Percentiles rank a stretch among this genome's conserved stretches.
phyloP scores from a whole-genome alignment of 768 basidiomycete species.

The Hortiboletus flavorubellus region DNA sequence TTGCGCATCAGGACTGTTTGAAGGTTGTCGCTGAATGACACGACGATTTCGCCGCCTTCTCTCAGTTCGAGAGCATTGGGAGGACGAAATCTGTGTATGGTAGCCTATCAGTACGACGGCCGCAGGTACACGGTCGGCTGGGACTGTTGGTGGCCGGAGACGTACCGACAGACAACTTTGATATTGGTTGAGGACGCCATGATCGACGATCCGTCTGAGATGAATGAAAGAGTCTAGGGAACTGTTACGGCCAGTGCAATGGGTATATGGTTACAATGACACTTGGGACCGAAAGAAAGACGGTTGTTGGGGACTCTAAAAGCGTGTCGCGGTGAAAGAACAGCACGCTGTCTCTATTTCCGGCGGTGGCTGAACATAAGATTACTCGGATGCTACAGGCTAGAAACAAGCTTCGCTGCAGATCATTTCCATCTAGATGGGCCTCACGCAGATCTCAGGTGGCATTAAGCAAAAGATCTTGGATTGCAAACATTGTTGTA shows the following conservation, averaged over 20 bases:
- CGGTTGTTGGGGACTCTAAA: slow-evolving; percentile 4
- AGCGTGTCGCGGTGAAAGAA: slow-evolving; percentile 22
- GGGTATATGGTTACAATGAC: slow-evolving; percentile 12
- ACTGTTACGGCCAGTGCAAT: slow-evolving; percentile 9
- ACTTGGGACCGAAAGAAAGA: slow-evolving; percentile 3
- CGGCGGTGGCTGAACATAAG: slow-evolving; percentile 29
- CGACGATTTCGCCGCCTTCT: slow-evolving; percentile 87
- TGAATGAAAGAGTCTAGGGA: slow-evolving; percentile 14
- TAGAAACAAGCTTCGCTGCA: background rate
- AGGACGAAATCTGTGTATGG: slow-evolving; percentile 77
- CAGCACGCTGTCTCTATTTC: slow-evolving; percentile 19
- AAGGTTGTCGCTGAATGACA: slow-evolving; percentile 82
- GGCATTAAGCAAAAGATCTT: background rate
- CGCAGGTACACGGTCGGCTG: background rate
- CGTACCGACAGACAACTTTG: slow-evolving; percentile 98
- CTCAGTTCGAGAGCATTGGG: slow-evolving; percentile 87
- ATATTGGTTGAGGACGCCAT: slow-evolving; percentile 83
- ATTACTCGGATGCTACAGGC: background rate
- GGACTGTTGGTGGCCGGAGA: slow-evolving; percentile 11
- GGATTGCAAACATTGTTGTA: slow-evolving; percentile 19
- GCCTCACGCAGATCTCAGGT: background rate
- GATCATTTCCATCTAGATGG: slow-evolving; percentile 10
- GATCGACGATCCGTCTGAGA: slow-evolving; percentile 36
- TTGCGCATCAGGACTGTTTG: slow-evolving; percentile 81
- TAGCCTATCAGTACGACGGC: slow-evolving; percentile 3